Evolutionary conservation across 257 asterid genomes (phyloP).

Genomic region (Plantago elongata): DNA sequence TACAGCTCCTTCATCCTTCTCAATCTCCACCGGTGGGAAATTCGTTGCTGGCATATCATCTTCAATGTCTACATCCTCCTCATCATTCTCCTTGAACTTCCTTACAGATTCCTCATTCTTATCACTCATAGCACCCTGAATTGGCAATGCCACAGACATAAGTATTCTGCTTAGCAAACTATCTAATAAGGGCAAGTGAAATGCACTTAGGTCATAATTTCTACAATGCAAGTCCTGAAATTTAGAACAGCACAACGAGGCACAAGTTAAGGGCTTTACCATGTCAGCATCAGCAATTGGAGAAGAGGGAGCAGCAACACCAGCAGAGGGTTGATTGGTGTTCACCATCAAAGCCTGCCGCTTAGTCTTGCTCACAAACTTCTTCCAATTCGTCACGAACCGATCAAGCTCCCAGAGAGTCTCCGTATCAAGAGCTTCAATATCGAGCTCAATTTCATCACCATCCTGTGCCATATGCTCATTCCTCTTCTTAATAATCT

Average conservation of each 20-base stretch:
- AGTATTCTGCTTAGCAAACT: neutral
- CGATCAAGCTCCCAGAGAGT: constrained; percentile 98
- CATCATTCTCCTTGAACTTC: constrained; percentile 68
- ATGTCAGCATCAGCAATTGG: constrained; percentile 45
- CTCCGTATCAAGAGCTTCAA: constrained; percentile 87
- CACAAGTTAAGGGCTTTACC: constrained; percentile 31
- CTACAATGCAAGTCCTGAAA: neutral
- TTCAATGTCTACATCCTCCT: constrained; percentile 92
- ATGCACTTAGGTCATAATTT: too few relatives aligned
- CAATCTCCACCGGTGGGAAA: constrained; percentile 88
- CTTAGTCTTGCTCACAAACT: constrained; percentile 85
- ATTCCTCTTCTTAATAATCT: constrained; percentile 79
- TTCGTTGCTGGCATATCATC: constrained; percentile 84
- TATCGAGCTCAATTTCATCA: constrained; percentile 96
- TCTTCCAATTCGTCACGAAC: constrained; percentile 95
- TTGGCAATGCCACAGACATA: constrained; percentile 8
- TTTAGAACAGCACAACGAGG: neutral
- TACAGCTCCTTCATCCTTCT: constrained; percentile 69
- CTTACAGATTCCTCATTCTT: constrained; percentile 46
- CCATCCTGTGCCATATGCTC: constrained; percentile 90
- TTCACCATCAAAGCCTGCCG: constrained; percentile 64
- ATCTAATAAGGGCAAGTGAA: neutral
- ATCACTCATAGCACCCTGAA: constrained; percentile 54
- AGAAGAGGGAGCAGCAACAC: constrained; percentile 35
- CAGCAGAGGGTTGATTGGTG: constrained; percentile 30